These are phyloP conservation scores for Speleostelium caveatum DNA, from an alignment of 78 protist genomes.

Conservation along the genomic window DNA sequence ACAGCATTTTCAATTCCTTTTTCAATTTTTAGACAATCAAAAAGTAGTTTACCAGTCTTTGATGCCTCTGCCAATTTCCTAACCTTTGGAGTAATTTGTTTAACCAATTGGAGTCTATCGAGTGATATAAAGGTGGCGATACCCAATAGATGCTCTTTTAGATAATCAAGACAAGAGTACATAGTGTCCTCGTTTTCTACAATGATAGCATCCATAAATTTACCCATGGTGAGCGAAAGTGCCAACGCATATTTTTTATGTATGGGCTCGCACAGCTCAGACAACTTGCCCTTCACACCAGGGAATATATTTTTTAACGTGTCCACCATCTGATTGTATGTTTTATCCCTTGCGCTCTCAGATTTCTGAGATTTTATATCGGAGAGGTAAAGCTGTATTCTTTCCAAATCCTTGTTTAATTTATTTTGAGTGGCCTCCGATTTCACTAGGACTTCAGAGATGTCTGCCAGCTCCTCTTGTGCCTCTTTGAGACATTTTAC, in stretches of 20 bases:
- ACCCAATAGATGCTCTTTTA: slow-evolving; percentile 88
- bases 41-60: slow-evolving; percentile 38
- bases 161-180: slow-evolving; percentile 89
- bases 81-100: slow-evolving; percentile 66
- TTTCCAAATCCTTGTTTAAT: slow-evolving; percentile 43
- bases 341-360: slow-evolving; percentile 59
- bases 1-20: slow-evolving; percentile 84
- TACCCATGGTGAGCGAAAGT: slow-evolving; percentile 93
- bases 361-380: slow-evolving; percentile 52
- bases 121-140: slow-evolving; percentile 94
- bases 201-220: slow-evolving; percentile 94
- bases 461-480: slow-evolving; percentile 9
- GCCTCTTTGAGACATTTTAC: neutral
- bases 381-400: slow-evolving; percentile 34
- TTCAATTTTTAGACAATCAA: slow-evolving; percentile 81
- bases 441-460: neutral
- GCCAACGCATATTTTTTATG: slow-evolving; percentile 90
- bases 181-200: slow-evolving; percentile 92
- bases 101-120: slow-evolving; percentile 66
- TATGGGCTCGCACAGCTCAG: slow-evolving; percentile 89
- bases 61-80: slow-evolving; percentile 80
- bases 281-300: slow-evolving; percentile 93
- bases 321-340: slow-evolving; percentile 58
- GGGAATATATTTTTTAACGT: slow-evolving; percentile 78
- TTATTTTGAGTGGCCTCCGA: neutral